Evolutionary conservation across 805 yeast genomes (phyloP).

Genomic region (Pichia insulana): DNA sequence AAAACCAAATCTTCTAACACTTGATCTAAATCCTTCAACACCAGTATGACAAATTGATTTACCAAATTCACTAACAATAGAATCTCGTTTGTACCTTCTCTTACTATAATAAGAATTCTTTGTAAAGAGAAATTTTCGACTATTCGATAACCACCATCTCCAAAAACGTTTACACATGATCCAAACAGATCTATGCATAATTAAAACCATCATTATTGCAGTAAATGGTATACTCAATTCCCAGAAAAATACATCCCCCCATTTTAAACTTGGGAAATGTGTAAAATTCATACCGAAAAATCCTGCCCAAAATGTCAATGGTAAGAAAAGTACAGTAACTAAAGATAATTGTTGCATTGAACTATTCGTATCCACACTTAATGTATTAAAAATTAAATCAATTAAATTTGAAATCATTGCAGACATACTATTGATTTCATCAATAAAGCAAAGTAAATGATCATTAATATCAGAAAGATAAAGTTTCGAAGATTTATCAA

Average conservation of each 20-base stretch:
- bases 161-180: slow-evolving; percentile 8
- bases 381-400: slow-evolving; percentile 47
- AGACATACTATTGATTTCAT: slow-evolving; percentile 47
- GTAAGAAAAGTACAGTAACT: slow-evolving; percentile 50
- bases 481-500: slow-evolving; percentile 36
- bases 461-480: slow-evolving; percentile 50
- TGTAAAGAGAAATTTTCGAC: neutral
- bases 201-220: slow-evolving; percentile 26
- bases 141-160: neutral
- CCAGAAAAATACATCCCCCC: slow-evolving; percentile 40
- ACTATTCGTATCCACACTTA: slow-evolving; percentile 45
- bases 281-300: slow-evolving; percentile 52
- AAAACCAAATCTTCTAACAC: too few relatives aligned
- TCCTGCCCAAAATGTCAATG: slow-evolving; percentile 53
- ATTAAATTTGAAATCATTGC: slow-evolving; percentile 42
- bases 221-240: slow-evolving; percentile 35
- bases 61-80: too few relatives aligned
- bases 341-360: slow-evolving; percentile 47
- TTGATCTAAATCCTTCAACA: too few relatives aligned
- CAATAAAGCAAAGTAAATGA: slow-evolving; percentile 43
- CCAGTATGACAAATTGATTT: too few relatives aligned
- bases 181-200: slow-evolving; percentile 27
- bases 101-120: neutral
- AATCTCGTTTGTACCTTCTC: too few relatives aligned
- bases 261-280: slow-evolving; percentile 31